Percentiles rank a stretch among this genome's conserved stretches.
phyloP scores from a whole-genome alignment of 1,139 yeast species.

The Saccharomyces pastorianus region DNA sequence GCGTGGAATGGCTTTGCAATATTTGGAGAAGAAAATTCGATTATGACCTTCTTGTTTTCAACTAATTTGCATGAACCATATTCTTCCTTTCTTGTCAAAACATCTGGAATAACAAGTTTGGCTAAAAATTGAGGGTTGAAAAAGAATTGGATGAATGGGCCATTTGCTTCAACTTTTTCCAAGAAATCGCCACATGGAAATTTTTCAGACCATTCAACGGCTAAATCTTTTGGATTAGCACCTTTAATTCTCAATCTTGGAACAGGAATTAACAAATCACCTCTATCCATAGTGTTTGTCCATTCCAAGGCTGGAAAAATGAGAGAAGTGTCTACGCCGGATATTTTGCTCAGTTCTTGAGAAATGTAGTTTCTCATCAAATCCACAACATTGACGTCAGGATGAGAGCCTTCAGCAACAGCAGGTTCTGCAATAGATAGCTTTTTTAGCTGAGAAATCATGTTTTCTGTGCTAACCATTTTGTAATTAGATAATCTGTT shows the following conservation, averaged over 20 bases:
- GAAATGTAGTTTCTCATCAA: slow-evolving; percentile 73
- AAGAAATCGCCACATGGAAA: slow-evolving; percentile 64
- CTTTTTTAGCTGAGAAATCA: slow-evolving; percentile 15
- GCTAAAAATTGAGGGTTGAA: slow-evolving; percentile 60
- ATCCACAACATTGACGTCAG: slow-evolving; percentile 27
- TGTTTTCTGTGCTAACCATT: slow-evolving; percentile 13
- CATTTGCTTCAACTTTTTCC: slow-evolving; percentile 68
- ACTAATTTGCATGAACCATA: slow-evolving; percentile 80
- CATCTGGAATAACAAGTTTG: slow-evolving; percentile 63
- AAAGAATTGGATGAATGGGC: slow-evolving; percentile 86
- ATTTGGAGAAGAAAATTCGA: slow-evolving; percentile 95
- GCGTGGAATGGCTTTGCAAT: slow-evolving; percentile 99
- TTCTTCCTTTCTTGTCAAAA: slow-evolving; percentile 48
- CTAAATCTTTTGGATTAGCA: slow-evolving; percentile 73
- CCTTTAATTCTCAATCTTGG: slow-evolving; percentile 92
- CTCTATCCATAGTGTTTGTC: slow-evolving; percentile 79
- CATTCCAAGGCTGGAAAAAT: slow-evolving; percentile 85
- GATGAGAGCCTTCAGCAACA: slow-evolving; percentile 21
- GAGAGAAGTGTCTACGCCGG: slow-evolving; percentile 60
- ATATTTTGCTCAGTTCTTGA: slow-evolving; percentile 60
- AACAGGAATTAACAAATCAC: slow-evolving; percentile 85
- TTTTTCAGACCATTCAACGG: slow-evolving; percentile 69
- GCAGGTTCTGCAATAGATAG: slow-evolving; percentile 21
- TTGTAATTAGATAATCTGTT: background rate
- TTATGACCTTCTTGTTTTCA: slow-evolving; percentile 57